Conservation (phyloP, 176 grass and related monocot genomes). For the Cymbopogon citratus region DNA sequence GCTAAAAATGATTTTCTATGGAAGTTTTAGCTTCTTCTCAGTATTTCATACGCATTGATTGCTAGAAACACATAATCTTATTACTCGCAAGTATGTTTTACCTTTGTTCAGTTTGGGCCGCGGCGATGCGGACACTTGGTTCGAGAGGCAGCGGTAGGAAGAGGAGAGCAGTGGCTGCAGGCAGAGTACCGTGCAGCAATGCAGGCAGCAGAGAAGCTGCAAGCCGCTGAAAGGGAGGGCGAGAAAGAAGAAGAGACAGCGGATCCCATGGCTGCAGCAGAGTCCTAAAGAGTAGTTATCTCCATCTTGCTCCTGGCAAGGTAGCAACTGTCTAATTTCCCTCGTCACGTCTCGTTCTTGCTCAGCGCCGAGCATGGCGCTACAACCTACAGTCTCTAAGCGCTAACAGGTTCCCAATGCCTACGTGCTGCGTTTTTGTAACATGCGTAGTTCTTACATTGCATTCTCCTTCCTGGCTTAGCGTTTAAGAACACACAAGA, state of each 20-base stretch:
- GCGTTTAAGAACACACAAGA: too few relatives aligned
- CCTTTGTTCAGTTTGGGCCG: constrained; percentile 58
- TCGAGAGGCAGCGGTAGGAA: constrained; percentile 85
- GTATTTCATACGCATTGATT: not conserved
- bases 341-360: too few relatives aligned
- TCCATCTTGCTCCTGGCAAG: too few relatives aligned
- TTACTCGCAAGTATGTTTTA: constrained; percentile 12
- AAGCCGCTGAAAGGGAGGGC: constrained; percentile 66
- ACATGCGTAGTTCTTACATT: too few relatives aligned
- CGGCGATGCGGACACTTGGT: constrained; percentile 97
- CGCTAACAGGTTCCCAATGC: too few relatives aligned
- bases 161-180: constrained; percentile 80
- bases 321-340: too few relatives aligned
- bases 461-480: too few relatives aligned
- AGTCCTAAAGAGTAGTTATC: too few relatives aligned
- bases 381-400: too few relatives aligned
- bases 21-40: not conserved
- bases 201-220: constrained; percentile 64
- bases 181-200: constrained; percentile 85
- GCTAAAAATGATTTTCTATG: not conserved
- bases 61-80: not conserved
- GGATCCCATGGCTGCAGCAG: constrained; percentile 71
- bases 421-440: too few relatives aligned
- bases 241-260: constrained; percentile 70
- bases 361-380: too few relatives aligned